Evolutionary conservation across 2,329 filamentous ascomycete species (phyloP), one percentile per base, ranked within the genome.

Genomic region (Apiospora saccharicola): DNA sequence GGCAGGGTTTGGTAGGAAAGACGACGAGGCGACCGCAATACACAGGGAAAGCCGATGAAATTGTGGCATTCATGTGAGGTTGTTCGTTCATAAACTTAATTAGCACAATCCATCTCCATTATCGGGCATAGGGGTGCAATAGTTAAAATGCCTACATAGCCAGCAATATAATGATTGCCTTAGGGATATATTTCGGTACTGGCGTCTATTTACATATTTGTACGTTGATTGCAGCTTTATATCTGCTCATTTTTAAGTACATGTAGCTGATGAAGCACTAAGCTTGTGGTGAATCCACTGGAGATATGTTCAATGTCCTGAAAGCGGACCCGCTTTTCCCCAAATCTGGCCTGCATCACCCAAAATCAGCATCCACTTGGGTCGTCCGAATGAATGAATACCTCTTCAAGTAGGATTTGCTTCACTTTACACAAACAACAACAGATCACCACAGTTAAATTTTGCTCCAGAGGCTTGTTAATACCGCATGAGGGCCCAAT

Each of bases 21-120:
- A 72, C 2, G n/a, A 51, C 6, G 73, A 72, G 34, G 19, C 67
- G 12, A 72, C 34, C 4, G 70, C 68, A 16, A 68, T 72, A 19
- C 72, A 73, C 30, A 71, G n/a, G 12, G 72, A 73, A 30, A 69
- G 47, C 14, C 41, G 16, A 37, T 61, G 53, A 61, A 30, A 7
- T 12, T 4, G 24, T 37, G 19, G 2, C 19, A 61, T 3, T 12
- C 1, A 49, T 8, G 37, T 2, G 19, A n/a, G n/a, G 22, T 49
- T n/a, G 7, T 2, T n/a, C 19, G 46, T 49, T 2, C 3, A 47
- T 47, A 19, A 8, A 46, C n/a, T n/a, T 19, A n/a, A 10, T 10
- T 49, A n/a, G 22, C 19, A 49, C 22, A 22, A n/a, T 22, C n/a
- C 19, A 46, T 19, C 6, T 14, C 13, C 19, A 10, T 10, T 10